Base-by-base conservation (phyloP, 2,329 filamentous ascomycete genomes). In the Dothideomycetes sp. region DNA sequence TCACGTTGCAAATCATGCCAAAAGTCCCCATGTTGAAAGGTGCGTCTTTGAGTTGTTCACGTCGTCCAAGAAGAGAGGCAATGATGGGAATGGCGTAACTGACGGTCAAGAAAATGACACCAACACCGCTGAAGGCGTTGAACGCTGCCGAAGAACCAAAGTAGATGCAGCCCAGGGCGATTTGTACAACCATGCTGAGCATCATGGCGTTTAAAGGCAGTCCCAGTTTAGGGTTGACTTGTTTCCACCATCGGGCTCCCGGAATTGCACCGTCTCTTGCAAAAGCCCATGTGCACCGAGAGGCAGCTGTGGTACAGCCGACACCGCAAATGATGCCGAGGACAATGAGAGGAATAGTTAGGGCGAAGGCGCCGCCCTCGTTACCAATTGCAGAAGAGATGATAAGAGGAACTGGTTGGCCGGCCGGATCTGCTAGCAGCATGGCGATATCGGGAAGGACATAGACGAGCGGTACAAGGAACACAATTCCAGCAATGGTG, bases 201-300 rank as follows among this genome's bases (percentile, higher is more conserved):
- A 83, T 77, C 78, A 83, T 82, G 47, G 77, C 77, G 55, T 83
- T 82, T 40, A 83, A 50, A 0, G 79, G 79, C 3, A 83, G 69
- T 45, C 81, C 77, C 1, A 81, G 65, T 43, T 65, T 73, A 34
- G 59, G 60, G 64, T 82, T 73, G 49, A 84, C 72, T 45, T 68
- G 56, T 53, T 72, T 73, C 76, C 78, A 82, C 54, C 56, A 59
- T 46, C 60, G 59, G 37, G 74, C 73, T 12, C 76, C 77, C 16
- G 79, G 79, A 32, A 84, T 76, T 44, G 78, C 79, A 37, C 78
- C 77, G 50, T 84, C 79, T 51, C 79, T 76, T 33, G 79, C 71
- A 53, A 84, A 84, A 1, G 78, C 79, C 72, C 78, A 84, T 36
- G 73, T 73, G 57, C 73, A 79, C 40, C 79, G 75, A 12, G 77